A percentile compares a stretch with the other conserved stretches of the same genome.
phyloP scores from a whole-genome alignment of 805 yeast genomes.

The Saccharomycopsis sp. region DNA sequence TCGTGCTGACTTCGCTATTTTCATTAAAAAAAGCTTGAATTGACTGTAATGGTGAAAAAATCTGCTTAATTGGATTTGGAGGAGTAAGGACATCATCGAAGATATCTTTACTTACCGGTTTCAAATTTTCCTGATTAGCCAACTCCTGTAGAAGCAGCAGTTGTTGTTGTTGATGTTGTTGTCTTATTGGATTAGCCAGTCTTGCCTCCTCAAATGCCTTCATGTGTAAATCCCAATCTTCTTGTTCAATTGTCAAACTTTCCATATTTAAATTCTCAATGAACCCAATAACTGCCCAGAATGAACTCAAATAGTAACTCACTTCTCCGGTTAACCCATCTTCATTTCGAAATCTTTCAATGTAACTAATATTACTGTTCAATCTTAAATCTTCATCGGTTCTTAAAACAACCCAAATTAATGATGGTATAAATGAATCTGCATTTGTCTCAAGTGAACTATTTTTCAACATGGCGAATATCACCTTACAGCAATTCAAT shows the following conservation, averaged over 20 bases:
- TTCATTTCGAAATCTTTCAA: constrained; percentile 74
- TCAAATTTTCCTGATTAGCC: neutral
- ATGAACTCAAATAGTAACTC: constrained; percentile 83
- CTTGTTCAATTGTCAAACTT: constrained; percentile 53
- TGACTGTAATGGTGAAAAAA: constrained; percentile 19
- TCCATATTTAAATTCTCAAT: constrained; percentile 52
- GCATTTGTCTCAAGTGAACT: constrained; percentile 65
- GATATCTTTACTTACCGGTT: constrained; percentile 1
- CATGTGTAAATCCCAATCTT: constrained; percentile 50
- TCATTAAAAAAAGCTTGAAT: constrained; percentile 16
- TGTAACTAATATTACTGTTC: constrained; percentile 75
- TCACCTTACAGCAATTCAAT: constrained; percentile 85
- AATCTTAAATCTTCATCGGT: constrained; percentile 28
- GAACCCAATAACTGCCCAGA: constrained; percentile 82
- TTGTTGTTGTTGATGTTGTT: constrained; percentile 30
- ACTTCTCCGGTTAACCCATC: constrained; percentile 81
- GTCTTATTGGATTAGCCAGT: constrained; percentile 6
- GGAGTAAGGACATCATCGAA: constrained; percentile 2
- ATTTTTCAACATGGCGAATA: constrained; percentile 78
- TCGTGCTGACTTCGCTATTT: constrained; percentile 3
- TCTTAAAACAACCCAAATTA: constrained; percentile 71
- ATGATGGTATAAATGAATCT: constrained; percentile 85
- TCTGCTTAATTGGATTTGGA: constrained; percentile 8
- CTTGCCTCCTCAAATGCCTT: constrained; percentile 33
- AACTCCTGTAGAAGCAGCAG: no score